Conservation (phyloP, 306 rosid genomes). For the Myrica gale region DNA sequence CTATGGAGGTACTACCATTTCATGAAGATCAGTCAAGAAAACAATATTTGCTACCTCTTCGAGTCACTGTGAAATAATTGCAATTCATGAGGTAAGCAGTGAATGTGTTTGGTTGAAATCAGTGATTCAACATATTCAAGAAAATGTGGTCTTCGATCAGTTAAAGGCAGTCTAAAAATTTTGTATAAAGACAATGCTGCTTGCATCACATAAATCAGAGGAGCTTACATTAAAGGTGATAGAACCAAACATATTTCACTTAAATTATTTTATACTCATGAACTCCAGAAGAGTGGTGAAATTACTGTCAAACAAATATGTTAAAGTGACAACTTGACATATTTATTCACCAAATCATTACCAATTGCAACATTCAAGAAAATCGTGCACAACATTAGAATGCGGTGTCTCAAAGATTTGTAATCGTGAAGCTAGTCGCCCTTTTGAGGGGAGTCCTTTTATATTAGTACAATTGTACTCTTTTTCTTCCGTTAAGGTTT, state of each 20-base stretch:
- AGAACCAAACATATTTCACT: slow-evolving; percentile 12
- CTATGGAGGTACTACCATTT: too few species aligned
- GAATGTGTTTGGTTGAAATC: background rate
- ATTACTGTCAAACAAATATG: too few species aligned
- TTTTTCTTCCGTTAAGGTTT: too few species aligned
- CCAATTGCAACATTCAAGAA: too few species aligned
- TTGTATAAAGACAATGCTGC: background rate
- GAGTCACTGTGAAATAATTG: slow-evolving; percentile 9
- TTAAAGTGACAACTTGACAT: too few species aligned
- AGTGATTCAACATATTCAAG: background rate
- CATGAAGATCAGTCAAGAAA: background rate
- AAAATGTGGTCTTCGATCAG: background rate
- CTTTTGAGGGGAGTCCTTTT: too few species aligned
- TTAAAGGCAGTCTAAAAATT: background rate
- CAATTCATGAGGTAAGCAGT: background rate
- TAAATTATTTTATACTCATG: background rate
- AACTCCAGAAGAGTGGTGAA: too few species aligned
- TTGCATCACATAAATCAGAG: background rate
- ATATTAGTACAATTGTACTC: too few species aligned
- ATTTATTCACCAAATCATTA: too few species aligned
- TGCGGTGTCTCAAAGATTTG: too few species aligned
- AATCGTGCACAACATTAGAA: too few species aligned
- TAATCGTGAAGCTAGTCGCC: too few species aligned
- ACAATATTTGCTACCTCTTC: background rate
- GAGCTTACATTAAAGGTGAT: background rate